A percentile compares a stretch with the other conserved stretches of the same genome.
These are phyloP conservation scores for Saksenaea oblongispora DNA, from an alignment of 371 early-diverging fungal genomes.

Conservation along the genomic window DNA sequence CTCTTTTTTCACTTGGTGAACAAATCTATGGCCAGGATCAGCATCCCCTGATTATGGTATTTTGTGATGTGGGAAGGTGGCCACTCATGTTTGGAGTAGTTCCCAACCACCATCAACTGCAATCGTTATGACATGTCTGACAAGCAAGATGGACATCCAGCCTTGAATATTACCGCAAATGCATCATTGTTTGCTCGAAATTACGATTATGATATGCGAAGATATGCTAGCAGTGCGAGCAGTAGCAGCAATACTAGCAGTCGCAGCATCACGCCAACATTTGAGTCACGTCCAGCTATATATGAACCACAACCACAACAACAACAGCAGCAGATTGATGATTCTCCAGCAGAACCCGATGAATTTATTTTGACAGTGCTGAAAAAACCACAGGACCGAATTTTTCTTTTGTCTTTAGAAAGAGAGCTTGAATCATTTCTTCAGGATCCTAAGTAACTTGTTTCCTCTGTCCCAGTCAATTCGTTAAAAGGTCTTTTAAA, in stretches of 20 bases:
- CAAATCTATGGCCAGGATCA: background rate
- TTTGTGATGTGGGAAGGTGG: background rate
- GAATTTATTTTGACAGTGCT: constrained; percentile 54
- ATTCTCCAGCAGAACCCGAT: constrained; percentile 27
- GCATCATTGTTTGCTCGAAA: background rate
- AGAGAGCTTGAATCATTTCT: constrained; percentile 55
- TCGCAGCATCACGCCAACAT: background rate
- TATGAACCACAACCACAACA: background rate
- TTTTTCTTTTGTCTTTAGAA: constrained; percentile 59
- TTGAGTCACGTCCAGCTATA: background rate
- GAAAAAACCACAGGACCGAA: constrained; percentile 52
- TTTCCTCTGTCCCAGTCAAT: background rate
- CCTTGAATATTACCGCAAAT: constrained; percentile 1
- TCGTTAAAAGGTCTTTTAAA: background rate
- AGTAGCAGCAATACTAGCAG: background rate
- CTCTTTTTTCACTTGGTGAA: background rate
- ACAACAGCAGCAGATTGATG: background rate
- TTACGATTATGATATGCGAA: constrained; percentile 1
- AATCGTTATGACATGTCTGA: constrained; percentile 4
- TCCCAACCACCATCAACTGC: constrained; percentile 6
- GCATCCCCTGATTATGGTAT: constrained; percentile 3
- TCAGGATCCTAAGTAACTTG: constrained; percentile 38
- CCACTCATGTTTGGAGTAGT: background rate
- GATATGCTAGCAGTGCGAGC: background rate
- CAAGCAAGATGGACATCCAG: constrained; percentile 2